Percentiles rank a stretch among this genome's conserved stretches.
These are phyloP conservation scores for Iberis pinnata DNA, from an alignment of 345 rosid species.

Conservation along the genomic window DNA sequence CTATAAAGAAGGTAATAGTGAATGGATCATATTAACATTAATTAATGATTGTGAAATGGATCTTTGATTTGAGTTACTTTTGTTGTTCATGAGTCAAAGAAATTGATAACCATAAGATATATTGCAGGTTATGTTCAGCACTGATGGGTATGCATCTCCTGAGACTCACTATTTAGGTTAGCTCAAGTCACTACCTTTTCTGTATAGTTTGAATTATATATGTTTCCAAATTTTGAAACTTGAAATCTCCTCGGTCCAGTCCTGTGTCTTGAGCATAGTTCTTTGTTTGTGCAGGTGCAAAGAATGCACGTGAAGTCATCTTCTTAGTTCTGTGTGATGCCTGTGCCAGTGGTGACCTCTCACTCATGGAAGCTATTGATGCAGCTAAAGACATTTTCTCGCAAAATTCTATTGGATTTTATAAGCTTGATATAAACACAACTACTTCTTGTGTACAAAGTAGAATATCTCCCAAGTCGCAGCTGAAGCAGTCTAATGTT, in stretches of 20 bases:
- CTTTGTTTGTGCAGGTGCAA: constrained; percentile 51
- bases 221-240: background rate
- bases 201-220: background rate
- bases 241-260: background rate
- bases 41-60: background rate
- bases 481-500: constrained; percentile 26
- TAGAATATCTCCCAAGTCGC: constrained; percentile 17
- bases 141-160: constrained; percentile 89
- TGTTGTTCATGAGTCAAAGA: background rate
- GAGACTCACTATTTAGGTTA: constrained; percentile 83
- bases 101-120: constrained; percentile 19
- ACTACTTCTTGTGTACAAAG: constrained; percentile 27
- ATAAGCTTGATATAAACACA: constrained; percentile 43
- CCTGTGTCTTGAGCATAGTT: constrained; percentile 10
- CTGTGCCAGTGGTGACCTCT: constrained; percentile 62
- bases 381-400: constrained; percentile 73
- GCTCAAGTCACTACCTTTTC: constrained; percentile 25
- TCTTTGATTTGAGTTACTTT: background rate
- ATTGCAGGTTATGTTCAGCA: constrained; percentile 96
- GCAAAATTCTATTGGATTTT: constrained; percentile 52
- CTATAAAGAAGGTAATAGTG: constrained; percentile 63
- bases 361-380: constrained; percentile 72
- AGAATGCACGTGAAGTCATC: constrained; percentile 68
- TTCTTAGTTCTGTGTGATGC: constrained; percentile 66
- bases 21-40: constrained; percentile 3